Percentiles rank a stretch among this genome's conserved stretches.
Conservation (phyloP, 1,139 yeast genomes). For the Pichia kudriavzevii region DNA sequence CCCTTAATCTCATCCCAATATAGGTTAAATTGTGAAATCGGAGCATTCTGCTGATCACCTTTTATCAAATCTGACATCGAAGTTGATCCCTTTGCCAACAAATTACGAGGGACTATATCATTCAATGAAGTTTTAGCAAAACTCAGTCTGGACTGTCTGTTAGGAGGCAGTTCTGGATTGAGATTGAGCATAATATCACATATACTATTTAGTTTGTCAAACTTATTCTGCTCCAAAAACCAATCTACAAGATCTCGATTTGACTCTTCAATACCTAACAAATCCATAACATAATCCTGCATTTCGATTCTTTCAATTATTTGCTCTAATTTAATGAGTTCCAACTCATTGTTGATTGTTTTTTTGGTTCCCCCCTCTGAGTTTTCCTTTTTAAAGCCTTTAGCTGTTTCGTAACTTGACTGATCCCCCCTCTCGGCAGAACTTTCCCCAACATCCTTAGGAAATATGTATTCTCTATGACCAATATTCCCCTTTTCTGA, state of each 20-base stretch:
- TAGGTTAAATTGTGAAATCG: background rate
- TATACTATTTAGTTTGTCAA: slow-evolving; percentile 27
- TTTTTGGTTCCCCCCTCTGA: background rate
- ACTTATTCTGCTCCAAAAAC: slow-evolving; percentile 16
- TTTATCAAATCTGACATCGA: slow-evolving; percentile 6
- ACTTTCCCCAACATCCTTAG: too few species aligned
- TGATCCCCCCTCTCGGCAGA: too few species aligned
- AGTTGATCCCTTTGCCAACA: background rate
- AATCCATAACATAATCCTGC: slow-evolving; percentile 13
- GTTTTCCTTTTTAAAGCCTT: too few species aligned
- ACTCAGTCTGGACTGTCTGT: slow-evolving; percentile 2
- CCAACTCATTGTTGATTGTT: background rate
- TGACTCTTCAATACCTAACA: slow-evolving; percentile 9
- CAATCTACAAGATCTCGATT: slow-evolving; percentile 12
- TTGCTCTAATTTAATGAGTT: slow-evolving; percentile 1
- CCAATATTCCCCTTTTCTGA: background rate
- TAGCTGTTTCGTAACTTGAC: too few species aligned
- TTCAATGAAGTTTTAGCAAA: background rate
- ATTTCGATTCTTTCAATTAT: slow-evolving; percentile 4
- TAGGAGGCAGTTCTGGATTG: background rate
- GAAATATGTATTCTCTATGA: too few species aligned
- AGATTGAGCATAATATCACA: slow-evolving; percentile 28
- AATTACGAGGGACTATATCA: background rate
- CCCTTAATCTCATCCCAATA: slow-evolving; percentile 16
- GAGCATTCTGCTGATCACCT: background rate